These are phyloP conservation scores for Rosa persica DNA, from an alignment of 306 rosid species.

Conservation along the genomic window DNA sequence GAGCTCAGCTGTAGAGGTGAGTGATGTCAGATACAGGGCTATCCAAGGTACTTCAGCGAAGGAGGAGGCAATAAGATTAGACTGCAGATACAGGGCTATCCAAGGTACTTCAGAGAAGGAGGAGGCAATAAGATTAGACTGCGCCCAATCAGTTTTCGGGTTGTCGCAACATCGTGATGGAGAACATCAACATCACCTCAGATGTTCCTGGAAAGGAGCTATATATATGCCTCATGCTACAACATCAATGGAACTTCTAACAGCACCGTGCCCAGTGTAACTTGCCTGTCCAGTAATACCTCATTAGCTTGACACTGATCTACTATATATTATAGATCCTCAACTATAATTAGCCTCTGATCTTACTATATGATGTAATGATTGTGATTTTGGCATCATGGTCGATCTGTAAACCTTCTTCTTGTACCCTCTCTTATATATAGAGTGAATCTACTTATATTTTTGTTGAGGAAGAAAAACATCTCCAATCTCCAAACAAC, in stretches of 20 bases:
- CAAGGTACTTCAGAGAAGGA: constrained; percentile 25
- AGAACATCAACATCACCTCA: constrained; percentile 17
- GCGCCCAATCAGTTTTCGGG: constrained; percentile 11
- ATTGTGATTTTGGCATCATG: neutral
- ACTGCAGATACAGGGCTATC: constrained; percentile 20
- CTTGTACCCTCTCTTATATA: neutral
- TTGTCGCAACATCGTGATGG: constrained; percentile 21
- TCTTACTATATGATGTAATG: neutral
- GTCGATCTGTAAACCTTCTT: neutral
- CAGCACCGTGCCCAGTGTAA: neutral
- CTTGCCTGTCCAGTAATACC: constrained; percentile 3
- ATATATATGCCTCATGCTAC: constrained; percentile 2
- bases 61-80: constrained; percentile 19
- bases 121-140: constrained; percentile 17
- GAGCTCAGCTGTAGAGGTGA: constrained; percentile 28
- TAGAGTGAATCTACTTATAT: too few relatives aligned
- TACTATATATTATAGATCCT: neutral
- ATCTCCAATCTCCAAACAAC: too few relatives aligned
- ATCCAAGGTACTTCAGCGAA: constrained; percentile 25
- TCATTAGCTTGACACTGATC: too few relatives aligned
- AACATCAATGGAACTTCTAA: constrained; percentile 21
- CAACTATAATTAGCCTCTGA: neutral
- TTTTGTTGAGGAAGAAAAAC: too few relatives aligned
- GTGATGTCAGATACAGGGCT: constrained; percentile 16
- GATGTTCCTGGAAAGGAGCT: neutral